A percentile compares a stretch with the other conserved stretches of the same genome.
phyloP scores from a whole-genome alignment of 75 land plant genomes.

The Chamaecyparis obtusa region DNA sequence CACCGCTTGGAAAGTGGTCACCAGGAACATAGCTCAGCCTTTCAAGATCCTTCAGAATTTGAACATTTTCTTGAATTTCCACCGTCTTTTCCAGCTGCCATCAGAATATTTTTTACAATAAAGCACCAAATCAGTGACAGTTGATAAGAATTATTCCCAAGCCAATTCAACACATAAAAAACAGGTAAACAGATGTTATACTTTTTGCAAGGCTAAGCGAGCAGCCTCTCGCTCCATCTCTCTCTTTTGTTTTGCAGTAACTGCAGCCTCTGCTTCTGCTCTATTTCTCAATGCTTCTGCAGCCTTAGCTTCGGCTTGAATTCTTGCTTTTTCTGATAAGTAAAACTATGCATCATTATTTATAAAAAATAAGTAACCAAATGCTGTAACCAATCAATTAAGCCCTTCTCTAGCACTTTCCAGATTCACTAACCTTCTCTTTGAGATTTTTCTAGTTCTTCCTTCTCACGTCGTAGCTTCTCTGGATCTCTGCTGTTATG shows the following conservation, averaged over 20 bases:
- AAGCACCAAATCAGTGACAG: no score
- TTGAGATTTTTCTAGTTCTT: constrained; percentile 62
- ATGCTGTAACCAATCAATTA: neutral
- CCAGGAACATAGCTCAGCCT: constrained; percentile 30
- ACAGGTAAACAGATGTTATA: constrained; percentile 3
- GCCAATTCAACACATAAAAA: neutral
- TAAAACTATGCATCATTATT: neutral
- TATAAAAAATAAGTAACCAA: neutral
- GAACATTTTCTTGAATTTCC: constrained; percentile 55
- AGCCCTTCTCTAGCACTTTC: neutral
- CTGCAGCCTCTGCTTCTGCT: constrained; percentile 46
- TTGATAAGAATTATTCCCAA: no score
- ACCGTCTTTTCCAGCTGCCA: constrained; percentile 81
- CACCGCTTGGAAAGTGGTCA: constrained; percentile 32
- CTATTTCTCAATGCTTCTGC: constrained; percentile 57
- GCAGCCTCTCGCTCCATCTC: constrained; percentile 85
- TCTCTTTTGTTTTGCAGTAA: constrained; percentile 42
- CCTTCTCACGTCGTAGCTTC: constrained; percentile 61
- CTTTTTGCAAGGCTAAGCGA: constrained; percentile 63
- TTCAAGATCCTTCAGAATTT: constrained; percentile 57
- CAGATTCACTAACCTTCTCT: constrained; percentile 55
- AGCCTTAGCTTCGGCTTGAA: constrained; percentile 74
- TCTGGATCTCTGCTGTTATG: constrained; percentile 59
- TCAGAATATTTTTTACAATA: neutral
- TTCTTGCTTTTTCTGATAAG: constrained; percentile 63